phyloP scores from a whole-genome alignment of 1,284 basidiomycete species.

The Ceratobasidium sp. region DNA sequence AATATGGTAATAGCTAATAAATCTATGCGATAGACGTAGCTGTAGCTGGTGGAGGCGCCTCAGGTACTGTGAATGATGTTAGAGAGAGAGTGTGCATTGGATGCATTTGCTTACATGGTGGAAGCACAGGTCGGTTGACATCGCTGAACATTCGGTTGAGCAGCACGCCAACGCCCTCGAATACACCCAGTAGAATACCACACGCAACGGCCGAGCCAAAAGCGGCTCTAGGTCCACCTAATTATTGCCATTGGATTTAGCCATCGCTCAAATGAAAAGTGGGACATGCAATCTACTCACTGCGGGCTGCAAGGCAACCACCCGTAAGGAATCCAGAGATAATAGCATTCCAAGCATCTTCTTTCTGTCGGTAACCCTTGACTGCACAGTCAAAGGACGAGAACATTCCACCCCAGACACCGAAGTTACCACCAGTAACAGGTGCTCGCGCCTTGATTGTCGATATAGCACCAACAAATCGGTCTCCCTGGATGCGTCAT shows the following conservation, averaged over 20 bases:
- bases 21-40: constrained; percentile 44
- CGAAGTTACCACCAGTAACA: constrained; percentile 97
- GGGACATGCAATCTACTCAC: constrained; percentile 70
- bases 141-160: constrained; percentile 88
- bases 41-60: constrained; percentile 34
- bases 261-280: not conserved
- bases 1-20: constrained; percentile 25
- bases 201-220: constrained; percentile 94
- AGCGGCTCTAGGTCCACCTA: constrained; percentile 93
- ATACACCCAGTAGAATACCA: constrained; percentile 96
- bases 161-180: constrained; percentile 94
- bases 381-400: constrained; percentile 98
- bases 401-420: constrained; percentile 98
- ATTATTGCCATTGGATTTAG: constrained; percentile 13
- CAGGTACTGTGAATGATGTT: constrained; percentile 37
- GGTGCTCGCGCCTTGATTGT: constrained; percentile 99
- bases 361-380: constrained; percentile 97
- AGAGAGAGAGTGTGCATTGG: not conserved
- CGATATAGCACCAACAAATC: constrained; percentile 92
- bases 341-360: constrained; percentile 99
- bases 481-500: constrained; percentile 80
- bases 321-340: constrained; percentile 99
- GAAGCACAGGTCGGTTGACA: constrained; percentile 80
- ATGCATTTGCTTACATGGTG: constrained; percentile 61
- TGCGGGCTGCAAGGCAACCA: constrained; percentile 93